Conservation (phyloP, 768 basidiomycete species). For the Russula sp. region DNA sequence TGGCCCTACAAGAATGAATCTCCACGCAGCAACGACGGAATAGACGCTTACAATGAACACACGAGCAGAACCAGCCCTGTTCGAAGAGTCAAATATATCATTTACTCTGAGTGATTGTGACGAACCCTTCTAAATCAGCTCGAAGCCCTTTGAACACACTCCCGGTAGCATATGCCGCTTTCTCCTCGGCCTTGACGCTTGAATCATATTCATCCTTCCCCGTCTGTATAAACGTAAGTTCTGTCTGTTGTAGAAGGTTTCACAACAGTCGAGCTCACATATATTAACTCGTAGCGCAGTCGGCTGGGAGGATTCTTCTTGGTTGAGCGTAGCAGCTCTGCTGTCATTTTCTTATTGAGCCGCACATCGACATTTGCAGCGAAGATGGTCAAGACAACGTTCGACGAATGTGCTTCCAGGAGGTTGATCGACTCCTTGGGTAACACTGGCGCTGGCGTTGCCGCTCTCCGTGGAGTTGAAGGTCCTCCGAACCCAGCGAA, state of each 20-base stretch:
- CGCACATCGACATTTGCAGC: conserved; percentile 58
- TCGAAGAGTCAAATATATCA: background rate
- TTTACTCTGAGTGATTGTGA: background rate
- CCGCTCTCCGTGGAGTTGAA: conserved; percentile 27
- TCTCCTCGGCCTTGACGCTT: conserved; percentile 59
- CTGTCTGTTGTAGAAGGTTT: background rate
- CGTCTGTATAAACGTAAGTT: conserved; percentile 40
- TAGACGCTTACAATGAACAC: conserved; percentile 68
- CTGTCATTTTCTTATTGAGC: conserved; percentile 54
- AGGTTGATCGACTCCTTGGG: conserved; percentile 26
- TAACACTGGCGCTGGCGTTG: conserved; percentile 29
- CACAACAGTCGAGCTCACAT: conserved; percentile 39
- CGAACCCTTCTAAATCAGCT: conserved; percentile 78
- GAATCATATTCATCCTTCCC: conserved; percentile 75
- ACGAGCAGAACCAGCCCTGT: conserved; percentile 57
- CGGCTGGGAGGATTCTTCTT: conserved; percentile 86
- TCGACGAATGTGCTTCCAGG: conserved; percentile 39
- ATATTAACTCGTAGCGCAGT: conserved; percentile 79
- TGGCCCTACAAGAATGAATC: conserved; percentile 51
- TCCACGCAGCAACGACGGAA: background rate
- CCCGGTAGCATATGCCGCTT: conserved; percentile 51
- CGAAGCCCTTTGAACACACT: conserved; percentile 84
- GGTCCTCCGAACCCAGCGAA: conserved; percentile 31
- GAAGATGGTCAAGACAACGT: conserved; percentile 56
- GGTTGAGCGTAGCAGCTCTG: conserved; percentile 81